These are phyloP conservation scores for Aspergillus sergii DNA, from an alignment of 2,329 filamentous ascomycete species.

Conservation along the genomic window DNA sequence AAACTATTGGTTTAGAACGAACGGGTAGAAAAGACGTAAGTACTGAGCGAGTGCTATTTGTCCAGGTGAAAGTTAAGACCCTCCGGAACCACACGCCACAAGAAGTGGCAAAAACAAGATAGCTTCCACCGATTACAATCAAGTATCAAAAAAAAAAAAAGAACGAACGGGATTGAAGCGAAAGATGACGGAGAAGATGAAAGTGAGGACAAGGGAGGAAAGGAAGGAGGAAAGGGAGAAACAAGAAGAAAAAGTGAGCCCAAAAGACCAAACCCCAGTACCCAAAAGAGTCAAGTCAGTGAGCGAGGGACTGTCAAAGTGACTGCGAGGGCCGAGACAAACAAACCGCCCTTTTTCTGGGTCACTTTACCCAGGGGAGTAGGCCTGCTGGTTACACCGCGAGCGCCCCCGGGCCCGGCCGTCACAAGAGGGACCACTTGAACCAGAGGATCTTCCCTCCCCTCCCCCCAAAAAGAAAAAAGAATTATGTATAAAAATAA, in stretches of 20 bases:
- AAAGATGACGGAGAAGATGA: slow-evolving; percentile 12
- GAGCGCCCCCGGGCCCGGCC: slow-evolving; percentile 16
- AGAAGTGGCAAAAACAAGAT: slow-evolving; percentile 18
- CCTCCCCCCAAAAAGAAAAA: not conserved
- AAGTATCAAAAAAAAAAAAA: slow-evolving; percentile 2
- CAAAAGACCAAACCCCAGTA: slow-evolving; percentile 14
- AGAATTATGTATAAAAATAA: not conserved
- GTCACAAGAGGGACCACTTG: slow-evolving; percentile 18
- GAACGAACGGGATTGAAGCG: slow-evolving; percentile 19
- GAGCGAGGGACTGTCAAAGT: slow-evolving; percentile 21
- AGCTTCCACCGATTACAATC: slow-evolving; percentile 14
- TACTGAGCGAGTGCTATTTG: slow-evolving; percentile 7
- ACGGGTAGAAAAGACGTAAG: slow-evolving; percentile 13
- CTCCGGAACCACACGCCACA: slow-evolving; percentile 19
- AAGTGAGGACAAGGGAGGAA: slow-evolving; percentile 11
- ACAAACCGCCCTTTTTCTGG: slow-evolving; percentile 20
- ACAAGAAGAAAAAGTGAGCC: slow-evolving; percentile 11
- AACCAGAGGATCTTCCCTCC: slow-evolving; percentile 8
- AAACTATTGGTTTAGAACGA: slow-evolving; percentile 21
- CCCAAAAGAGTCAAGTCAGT: slow-evolving; percentile 20
- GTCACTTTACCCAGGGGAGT: slow-evolving; percentile 17
- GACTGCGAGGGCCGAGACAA: slow-evolving; percentile 19
- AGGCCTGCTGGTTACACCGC: slow-evolving; percentile 21
- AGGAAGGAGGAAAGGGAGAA: slow-evolving; percentile 14
- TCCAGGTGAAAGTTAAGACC: slow-evolving; percentile 14